phyloP scores from a whole-genome alignment of 2,329 filamentous ascomycete species.

The Xylariaceae sp. region DNA sequence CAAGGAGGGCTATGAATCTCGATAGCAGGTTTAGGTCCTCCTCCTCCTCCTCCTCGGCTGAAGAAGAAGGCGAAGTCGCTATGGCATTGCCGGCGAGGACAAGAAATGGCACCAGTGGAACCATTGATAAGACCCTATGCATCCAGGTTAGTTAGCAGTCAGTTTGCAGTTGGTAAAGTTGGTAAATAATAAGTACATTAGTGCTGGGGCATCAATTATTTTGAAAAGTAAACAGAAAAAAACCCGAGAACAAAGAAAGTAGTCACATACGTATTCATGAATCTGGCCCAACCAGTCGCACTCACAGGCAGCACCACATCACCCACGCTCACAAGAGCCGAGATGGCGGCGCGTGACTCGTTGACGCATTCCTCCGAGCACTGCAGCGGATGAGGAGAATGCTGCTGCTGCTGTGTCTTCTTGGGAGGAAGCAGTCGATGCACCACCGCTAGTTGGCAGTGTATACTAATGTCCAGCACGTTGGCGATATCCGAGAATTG shows the following conservation, averaged over 20 bases:
- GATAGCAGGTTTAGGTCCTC: constrained; percentile 21
- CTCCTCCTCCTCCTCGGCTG: no score
- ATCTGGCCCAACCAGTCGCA: constrained; percentile 9
- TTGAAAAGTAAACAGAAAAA: no score
- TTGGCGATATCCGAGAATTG: constrained; percentile 5
- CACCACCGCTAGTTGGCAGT: constrained; percentile 15
- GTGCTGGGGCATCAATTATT: no score
- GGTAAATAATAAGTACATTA: no score
- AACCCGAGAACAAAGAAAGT: neutral
- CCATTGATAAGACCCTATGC: constrained; percentile 21
- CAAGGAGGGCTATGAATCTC: constrained; percentile 16
- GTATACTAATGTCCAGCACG: constrained; percentile 7
- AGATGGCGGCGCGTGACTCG: constrained; percentile 20
- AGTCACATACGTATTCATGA: constrained; percentile 22
- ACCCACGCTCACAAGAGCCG: constrained; percentile 16
- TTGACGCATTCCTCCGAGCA: constrained; percentile 25
- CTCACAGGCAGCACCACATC: constrained; percentile 9
- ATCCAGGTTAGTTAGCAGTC: constrained; percentile 5
- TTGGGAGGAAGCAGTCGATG: constrained; percentile 13
- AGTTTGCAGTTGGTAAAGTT: no score
- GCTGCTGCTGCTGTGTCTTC: constrained; percentile 1
- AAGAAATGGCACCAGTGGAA: constrained; percentile 25
- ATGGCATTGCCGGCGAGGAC: constrained; percentile 27
- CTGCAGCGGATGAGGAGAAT: constrained; percentile 22
- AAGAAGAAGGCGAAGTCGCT: constrained; percentile 22